Percentiles rank a stretch among this genome's conserved stretches.
Conservation (phyloP, 2,329 filamentous ascomycete genomes). For the Claviceps digitariae region DNA sequence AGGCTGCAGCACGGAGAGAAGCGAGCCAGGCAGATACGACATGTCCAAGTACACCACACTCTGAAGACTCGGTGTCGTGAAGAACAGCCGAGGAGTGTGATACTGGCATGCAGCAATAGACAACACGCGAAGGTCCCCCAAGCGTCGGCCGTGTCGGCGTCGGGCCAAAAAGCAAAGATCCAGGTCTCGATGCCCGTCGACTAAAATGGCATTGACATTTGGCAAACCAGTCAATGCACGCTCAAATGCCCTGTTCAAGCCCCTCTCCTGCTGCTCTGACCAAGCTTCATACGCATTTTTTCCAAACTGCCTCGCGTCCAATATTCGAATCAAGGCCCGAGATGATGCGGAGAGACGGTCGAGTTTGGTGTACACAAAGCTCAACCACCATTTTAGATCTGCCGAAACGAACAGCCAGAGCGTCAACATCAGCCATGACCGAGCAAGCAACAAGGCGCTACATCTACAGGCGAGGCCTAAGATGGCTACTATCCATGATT, state of each 20-base stretch:
- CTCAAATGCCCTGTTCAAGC: slow-evolving; percentile 24
- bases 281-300: slow-evolving; percentile 27
- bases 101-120: slow-evolving; percentile 29
- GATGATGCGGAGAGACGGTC: slow-evolving; percentile 22
- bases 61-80: slow-evolving; percentile 21
- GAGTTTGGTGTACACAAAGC: slow-evolving; percentile 30
- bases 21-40: slow-evolving; percentile 33
- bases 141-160: slow-evolving; percentile 1
- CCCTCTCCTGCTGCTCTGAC: slow-evolving; percentile 23
- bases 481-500: neutral
- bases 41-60: slow-evolving; percentile 39
- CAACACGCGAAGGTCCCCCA: slow-evolving; percentile 21
- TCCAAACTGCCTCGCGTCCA: slow-evolving; percentile 35
- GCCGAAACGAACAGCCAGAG: neutral
- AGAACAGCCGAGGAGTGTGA: slow-evolving; percentile 27
- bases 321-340: slow-evolving; percentile 28
- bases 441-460: too few species aligned
- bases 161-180: slow-evolving; percentile 25
- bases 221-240: slow-evolving; percentile 27
- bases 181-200: slow-evolving; percentile 33
- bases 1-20: slow-evolving; percentile 21
- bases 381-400: slow-evolving; percentile 37
- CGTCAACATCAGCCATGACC: neutral
- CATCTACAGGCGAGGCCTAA: too few species aligned
- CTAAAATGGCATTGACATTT: slow-evolving; percentile 29